These are phyloP conservation scores for Ascosphaera apis DNA, from an alignment of 2,329 filamentous ascomycete species.

Conservation along the genomic window DNA sequence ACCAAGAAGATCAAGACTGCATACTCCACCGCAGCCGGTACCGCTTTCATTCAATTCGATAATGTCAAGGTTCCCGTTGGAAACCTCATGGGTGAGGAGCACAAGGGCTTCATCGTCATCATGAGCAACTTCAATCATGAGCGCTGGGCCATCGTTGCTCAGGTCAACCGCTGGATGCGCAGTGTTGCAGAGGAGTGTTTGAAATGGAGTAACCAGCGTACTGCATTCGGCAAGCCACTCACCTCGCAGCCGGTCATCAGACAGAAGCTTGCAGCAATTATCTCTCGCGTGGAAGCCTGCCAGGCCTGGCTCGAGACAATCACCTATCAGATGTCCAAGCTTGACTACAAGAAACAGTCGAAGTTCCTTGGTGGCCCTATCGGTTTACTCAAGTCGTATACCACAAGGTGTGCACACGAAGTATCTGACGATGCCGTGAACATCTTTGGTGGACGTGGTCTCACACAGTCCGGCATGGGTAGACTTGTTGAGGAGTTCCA, in stretches of 20 bases:
- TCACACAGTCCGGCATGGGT: constrained; percentile 70
- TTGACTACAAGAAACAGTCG: constrained; percentile 56
- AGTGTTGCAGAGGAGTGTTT: constrained; percentile 36
- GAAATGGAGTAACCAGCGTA: constrained; percentile 39
- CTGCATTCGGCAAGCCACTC: constrained; percentile 38
- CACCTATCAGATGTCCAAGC: constrained; percentile 71
- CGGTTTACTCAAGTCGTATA: constrained; percentile 57
- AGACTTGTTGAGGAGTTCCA: constrained; percentile 65
- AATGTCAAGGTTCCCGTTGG: constrained; percentile 46
- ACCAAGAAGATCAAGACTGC: constrained; percentile 33
- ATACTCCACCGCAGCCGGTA: constrained; percentile 52
- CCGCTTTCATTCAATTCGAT: constrained; percentile 44
- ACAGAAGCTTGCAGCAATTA: constrained; percentile 77
- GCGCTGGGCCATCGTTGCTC: constrained; percentile 40
- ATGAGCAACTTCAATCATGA: constrained; percentile 53
- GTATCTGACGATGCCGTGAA: constrained; percentile 66
- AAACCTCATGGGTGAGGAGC: constrained; percentile 46
- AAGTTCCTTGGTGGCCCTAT: constrained; percentile 59
- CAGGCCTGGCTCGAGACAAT: constrained; percentile 70
- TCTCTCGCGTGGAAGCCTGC: constrained; percentile 56
- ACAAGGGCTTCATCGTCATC: constrained; percentile 36
- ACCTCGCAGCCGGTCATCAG: constrained; percentile 37
- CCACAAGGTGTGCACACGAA: constrained; percentile 51
- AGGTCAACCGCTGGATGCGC: constrained; percentile 35
- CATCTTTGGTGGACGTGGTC: constrained; percentile 61